Conservation (phyloP, 306 rosid genomes). For the Prunus mongolica region DNA sequence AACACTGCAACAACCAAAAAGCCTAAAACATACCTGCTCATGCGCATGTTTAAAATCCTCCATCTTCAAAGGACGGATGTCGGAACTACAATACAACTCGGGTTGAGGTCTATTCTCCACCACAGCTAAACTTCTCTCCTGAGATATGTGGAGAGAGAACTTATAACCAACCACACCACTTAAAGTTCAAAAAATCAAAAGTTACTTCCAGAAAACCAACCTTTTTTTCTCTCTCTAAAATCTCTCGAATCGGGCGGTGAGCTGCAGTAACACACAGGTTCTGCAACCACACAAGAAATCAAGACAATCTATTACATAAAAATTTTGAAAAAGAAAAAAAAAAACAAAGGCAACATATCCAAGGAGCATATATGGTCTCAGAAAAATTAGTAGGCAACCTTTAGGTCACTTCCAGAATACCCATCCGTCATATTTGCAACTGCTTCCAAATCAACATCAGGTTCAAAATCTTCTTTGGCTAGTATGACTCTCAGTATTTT, state of each 20-base stretch:
- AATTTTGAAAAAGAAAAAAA: neutral
- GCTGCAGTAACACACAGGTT: conserved; percentile 90
- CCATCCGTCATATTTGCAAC: conserved; percentile 88
- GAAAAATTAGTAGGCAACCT: conserved; percentile 42
- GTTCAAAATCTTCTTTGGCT: conserved; percentile 79
- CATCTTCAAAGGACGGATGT: conserved; percentile 76
- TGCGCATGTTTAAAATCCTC: conserved; percentile 85
- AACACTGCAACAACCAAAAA: neutral
- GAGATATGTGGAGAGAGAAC: conserved; percentile 24
- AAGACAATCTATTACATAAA: neutral
- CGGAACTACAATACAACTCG: conserved; percentile 52
- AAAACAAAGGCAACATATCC: neutral
- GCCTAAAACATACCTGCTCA: conserved; percentile 56
- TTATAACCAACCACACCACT: conserved; percentile 9
- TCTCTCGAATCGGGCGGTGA: conserved; percentile 82
- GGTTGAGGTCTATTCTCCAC: conserved; percentile 65
- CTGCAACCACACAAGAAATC: conserved; percentile 48
- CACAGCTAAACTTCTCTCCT: conserved; percentile 67
- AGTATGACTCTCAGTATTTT: conserved; percentile 75
- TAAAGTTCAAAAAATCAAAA: neutral
- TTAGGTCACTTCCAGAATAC: conserved; percentile 94
- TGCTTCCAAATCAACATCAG: conserved; percentile 75
- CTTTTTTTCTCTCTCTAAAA: conserved; percentile 88
- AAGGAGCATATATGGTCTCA: neutral
- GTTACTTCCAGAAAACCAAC: conserved; percentile 29